Evolutionary conservation across 352 stramenopile species (phyloP).

Genomic region (Ophiocytium majus): DNA sequence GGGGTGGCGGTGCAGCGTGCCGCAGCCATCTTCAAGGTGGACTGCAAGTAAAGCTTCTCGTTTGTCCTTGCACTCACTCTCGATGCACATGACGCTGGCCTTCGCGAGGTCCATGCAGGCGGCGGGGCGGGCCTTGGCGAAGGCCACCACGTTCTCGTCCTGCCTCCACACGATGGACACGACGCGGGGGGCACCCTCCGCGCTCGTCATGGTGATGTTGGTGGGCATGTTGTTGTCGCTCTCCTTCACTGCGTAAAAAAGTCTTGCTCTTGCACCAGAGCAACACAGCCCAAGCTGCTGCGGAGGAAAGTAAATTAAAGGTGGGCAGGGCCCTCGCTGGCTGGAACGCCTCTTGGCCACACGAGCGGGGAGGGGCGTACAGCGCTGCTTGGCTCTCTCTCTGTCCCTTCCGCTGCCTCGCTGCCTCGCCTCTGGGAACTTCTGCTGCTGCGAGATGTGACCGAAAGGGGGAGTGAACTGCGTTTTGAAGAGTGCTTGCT

Average conservation of each 20-base stretch:
- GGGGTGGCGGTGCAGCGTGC: not conserved
- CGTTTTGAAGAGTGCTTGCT: too few relatives aligned
- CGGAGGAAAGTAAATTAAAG: not conserved
- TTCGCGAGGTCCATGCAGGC: not conserved
- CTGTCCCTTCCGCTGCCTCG: too few relatives aligned
- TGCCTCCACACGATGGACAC: not conserved
- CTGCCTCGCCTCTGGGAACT: too few relatives aligned
- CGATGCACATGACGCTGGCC: not conserved
- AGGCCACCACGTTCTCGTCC: not conserved
- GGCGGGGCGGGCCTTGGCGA: not conserved
- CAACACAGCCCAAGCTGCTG: not conserved
- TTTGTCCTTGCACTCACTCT: not conserved
- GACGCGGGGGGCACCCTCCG: not conserved
- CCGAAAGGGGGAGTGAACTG: too few relatives aligned
- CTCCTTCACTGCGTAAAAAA: not conserved
- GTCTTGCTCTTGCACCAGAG: not conserved
- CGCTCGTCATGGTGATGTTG: not conserved
- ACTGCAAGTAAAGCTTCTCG: not conserved
- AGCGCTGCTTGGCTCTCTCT: too few relatives aligned
- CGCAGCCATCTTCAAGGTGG: not conserved
- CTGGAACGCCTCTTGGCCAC: too few relatives aligned
- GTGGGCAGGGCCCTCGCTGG: too few relatives aligned
- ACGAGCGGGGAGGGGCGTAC: too few relatives aligned
- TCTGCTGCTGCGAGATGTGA: too few relatives aligned
- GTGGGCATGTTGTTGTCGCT: not conserved